Conservation (phyloP, 768 basidiomycete genomes). For the Porphyrellus cyaneotinctus region DNA sequence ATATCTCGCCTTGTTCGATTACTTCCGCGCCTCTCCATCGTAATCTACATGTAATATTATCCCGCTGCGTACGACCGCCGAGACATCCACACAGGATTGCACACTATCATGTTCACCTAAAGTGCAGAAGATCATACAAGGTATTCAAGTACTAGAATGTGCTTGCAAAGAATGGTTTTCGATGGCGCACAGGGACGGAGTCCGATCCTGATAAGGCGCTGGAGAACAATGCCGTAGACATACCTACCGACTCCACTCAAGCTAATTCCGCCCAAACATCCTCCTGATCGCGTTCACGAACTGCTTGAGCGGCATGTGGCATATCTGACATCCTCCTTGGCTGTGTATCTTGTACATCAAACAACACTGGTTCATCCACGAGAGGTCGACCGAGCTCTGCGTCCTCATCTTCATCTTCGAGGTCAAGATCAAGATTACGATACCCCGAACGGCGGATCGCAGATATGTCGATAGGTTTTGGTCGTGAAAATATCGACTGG, state of each 20-base stretch:
- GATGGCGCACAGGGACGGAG: not conserved
- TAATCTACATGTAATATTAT: constrained; percentile 29
- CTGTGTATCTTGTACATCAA: constrained; percentile 47
- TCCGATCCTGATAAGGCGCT: not conserved
- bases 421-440: constrained; percentile 62
- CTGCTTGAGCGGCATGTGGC: constrained; percentile 55
- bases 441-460: constrained; percentile 63
- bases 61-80: not conserved
- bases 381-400: constrained; percentile 53
- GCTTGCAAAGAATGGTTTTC: not conserved
- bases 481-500: constrained; percentile 83
- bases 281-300: constrained; percentile 55
- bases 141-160: not conserved
- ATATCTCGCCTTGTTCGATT: not conserved
- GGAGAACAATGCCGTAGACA: not conserved
- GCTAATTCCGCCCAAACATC: constrained; percentile 72
- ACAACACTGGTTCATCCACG: constrained; percentile 57
- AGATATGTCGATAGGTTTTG: constrained; percentile 82
- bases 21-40: constrained; percentile 10
- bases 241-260: constrained; percentile 23
- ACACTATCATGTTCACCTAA: not conserved
- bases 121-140: not conserved
- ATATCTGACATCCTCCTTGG: constrained; percentile 43
- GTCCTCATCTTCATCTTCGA: constrained; percentile 59
- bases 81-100: too few relatives aligned